Evolutionary conservation across 345 rosid genomes (phyloP).

Genomic region (Euphorbia tirucalli): DNA sequence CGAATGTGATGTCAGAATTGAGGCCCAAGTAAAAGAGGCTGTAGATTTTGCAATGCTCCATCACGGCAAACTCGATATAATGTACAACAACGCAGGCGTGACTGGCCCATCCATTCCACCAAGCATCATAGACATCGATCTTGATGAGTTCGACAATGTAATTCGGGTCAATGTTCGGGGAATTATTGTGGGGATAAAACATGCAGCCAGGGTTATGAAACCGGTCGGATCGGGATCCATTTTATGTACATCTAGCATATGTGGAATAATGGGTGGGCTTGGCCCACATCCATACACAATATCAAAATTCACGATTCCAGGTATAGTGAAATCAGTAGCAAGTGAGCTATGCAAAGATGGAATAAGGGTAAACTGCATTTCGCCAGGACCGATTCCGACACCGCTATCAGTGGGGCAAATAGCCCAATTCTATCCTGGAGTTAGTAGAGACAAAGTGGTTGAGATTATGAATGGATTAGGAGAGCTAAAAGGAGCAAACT

Average conservation of each 20-base stretch:
- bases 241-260: conserved; percentile 66
- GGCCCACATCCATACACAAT: conserved; percentile 70
- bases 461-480: conserved; percentile 53
- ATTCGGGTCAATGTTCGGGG: conserved; percentile 67
- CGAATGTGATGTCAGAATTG: conserved; percentile 53
- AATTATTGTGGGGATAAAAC: conserved; percentile 58
- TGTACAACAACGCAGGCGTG: conserved; percentile 85
- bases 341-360: conserved; percentile 60
- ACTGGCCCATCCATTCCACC: conserved; percentile 44
- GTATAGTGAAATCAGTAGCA: conserved; percentile 62
- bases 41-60: conserved; percentile 35
- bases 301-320: conserved; percentile 58
- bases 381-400: conserved; percentile 61
- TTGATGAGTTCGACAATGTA: conserved; percentile 60
- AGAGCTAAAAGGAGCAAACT: conserved; percentile 60
- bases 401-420: conserved; percentile 44
- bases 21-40: conserved; percentile 57
- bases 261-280: conserved; percentile 66
- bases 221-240: conserved; percentile 61
- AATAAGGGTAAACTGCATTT: conserved; percentile 71
- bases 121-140: conserved; percentile 59
- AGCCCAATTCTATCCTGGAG: conserved; percentile 35
- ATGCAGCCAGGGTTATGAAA: conserved; percentile 76
- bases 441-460: conserved; percentile 38
- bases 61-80: conserved; percentile 64